Conservation (phyloP, 2,329 filamentous ascomycete species). For the Exophiala lecanii-corni region DNA sequence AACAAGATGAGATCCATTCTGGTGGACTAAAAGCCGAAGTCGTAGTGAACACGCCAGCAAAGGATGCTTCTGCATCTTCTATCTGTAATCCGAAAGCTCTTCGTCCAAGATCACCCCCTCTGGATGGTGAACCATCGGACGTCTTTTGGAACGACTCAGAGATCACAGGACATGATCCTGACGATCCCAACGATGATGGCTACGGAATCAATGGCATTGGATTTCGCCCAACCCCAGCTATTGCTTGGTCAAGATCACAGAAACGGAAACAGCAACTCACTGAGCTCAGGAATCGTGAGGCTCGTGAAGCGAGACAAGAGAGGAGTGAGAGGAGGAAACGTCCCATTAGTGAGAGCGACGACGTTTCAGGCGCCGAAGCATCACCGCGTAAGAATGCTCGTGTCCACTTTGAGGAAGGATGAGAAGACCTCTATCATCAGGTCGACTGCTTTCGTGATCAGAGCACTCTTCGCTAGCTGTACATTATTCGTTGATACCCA, state of each 20-base stretch:
- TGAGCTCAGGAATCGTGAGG: constrained; percentile 57
- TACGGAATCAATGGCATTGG: constrained; percentile 62
- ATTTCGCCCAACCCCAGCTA: constrained; percentile 57
- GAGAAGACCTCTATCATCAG: constrained; percentile 6
- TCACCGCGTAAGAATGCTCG: constrained; percentile 25
- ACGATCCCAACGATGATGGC: constrained; percentile 57
- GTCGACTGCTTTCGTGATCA: too few species aligned
- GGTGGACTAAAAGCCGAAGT: too few species aligned
- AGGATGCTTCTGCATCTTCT: not conserved
- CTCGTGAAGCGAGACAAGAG: constrained; percentile 54
- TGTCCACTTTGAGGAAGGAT: constrained; percentile 20
- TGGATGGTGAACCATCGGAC: constrained; percentile 26
- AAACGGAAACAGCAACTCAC: constrained; percentile 54
- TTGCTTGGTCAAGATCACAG: constrained; percentile 53
- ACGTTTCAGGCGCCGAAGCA: constrained; percentile 11
- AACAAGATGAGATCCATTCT: too few species aligned
- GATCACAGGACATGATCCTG: constrained; percentile 57
- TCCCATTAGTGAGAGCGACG: constrained; percentile 14
- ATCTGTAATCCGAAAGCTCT: not conserved
- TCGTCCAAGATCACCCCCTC: constrained; percentile 32
- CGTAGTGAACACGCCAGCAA: not conserved
- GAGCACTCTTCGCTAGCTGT: not conserved
- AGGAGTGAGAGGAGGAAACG: constrained; percentile 48
- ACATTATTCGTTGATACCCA: not conserved
- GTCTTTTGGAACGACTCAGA: constrained; percentile 55